Evolutionary conservation across 257 asterid species (phyloP).

Genomic region (Catharanthus roseus): DNA sequence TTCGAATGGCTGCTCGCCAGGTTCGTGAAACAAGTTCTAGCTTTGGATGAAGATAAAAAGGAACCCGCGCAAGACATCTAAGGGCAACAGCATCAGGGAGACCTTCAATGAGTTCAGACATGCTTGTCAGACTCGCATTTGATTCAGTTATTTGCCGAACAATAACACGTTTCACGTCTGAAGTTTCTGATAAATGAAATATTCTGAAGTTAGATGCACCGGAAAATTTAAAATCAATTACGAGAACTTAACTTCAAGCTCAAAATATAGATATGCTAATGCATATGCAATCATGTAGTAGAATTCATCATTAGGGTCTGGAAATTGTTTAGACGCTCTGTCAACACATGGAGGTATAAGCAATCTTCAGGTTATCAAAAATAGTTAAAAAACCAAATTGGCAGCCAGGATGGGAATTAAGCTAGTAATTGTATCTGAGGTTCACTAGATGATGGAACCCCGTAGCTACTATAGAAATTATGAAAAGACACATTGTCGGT

Average conservation of each 20-base stretch:
- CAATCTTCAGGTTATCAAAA: not conserved
- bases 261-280: not conserved
- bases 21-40: conserved; percentile 80
- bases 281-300: not conserved
- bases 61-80: conserved; percentile 93
- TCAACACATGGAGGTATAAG: not conserved
- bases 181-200: not conserved
- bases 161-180: conserved; percentile 18
- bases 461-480: not conserved
- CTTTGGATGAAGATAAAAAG: conserved; percentile 74
- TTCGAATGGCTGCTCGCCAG: conserved; percentile 70
- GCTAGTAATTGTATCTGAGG: not conserved
- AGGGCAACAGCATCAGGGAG: conserved; percentile 94
- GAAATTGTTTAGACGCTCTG: not conserved
- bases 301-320: not conserved
- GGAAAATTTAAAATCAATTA: not conserved
- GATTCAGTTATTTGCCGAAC: not conserved
- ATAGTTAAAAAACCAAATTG: not conserved
- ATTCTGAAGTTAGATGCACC: not conserved
- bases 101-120: conserved; percentile 97
- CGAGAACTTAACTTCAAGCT: not conserved
- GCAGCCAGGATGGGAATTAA: not conserved
- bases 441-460: not conserved
- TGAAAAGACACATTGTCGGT: not conserved
- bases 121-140: conserved; percentile 29